Evolutionary conservation across 768 basidiomycete species (phyloP), one percentile per base, ranked within the genome.

Genomic region (Auriculariales sp.): DNA sequence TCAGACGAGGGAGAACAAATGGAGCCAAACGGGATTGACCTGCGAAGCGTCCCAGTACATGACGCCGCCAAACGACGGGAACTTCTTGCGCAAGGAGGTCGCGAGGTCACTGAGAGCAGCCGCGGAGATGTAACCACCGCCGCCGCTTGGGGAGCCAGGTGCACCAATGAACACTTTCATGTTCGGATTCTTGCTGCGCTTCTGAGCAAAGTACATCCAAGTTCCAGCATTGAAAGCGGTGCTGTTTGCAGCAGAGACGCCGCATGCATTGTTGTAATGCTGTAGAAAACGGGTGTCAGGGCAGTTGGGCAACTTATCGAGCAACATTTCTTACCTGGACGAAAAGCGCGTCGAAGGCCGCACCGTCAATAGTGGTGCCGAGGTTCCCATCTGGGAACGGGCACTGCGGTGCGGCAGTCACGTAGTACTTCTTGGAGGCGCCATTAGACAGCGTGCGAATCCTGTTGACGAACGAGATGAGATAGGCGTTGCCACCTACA

Each of bases 311-410:
- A n/a, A n/a, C n/a, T n/a, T n/a, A n/a, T n/a, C n/a, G n/a, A n/a
- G n/a, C n/a, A n/a, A 42, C 46, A 45, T 22, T 10, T 29, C 44
- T 15, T 56, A 78, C 79, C 59, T 79, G 78, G 30, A 84, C 81
- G 57, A 82, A 84, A 52, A 86, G 65, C 1, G 80, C 81, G 63
- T 86, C 83, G 54, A 85, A 86, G 3, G 60, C 69, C 10, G 75
- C 81, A 0, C 68, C 56, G 56, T 82, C 75, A 49, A 85, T 65
- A 19, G 81, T 77, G 7, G 67, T 66, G 9, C 78, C 73, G 5
- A 85, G 63, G 42, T 73, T 70, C 5, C 70, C 72, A 58, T 85
- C 83, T 3, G 83, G 81, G 65, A 73, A 86, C 3, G 79, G 77
- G 56, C 83, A 85, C 60, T 72, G 68, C 12, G 70, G 68, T 11